These are phyloP conservation scores for Cicer judaicum DNA, from an alignment of 306 rosid genomes.

Conservation along the genomic window DNA sequence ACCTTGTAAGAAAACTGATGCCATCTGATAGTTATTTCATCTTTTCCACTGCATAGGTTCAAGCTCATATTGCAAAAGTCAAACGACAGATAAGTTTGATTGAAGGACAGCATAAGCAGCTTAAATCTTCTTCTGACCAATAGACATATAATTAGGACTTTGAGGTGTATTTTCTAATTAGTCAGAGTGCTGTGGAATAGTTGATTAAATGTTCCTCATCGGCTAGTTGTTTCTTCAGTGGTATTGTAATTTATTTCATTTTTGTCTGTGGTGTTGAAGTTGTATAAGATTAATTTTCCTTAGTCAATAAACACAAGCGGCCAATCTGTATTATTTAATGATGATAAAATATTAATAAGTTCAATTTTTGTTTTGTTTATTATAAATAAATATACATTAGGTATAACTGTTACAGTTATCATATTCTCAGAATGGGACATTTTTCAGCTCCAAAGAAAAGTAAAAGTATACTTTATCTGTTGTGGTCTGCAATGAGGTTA, in stretches of 20 bases:
- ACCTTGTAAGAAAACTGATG: slow-evolving; percentile 12
- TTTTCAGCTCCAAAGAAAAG: not conserved
- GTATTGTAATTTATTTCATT: slow-evolving; percentile 34
- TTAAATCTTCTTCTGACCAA: slow-evolving; percentile 55
- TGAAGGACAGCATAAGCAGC: slow-evolving; percentile 66
- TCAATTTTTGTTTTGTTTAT: not conserved
- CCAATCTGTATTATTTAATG: slow-evolving; percentile 39
- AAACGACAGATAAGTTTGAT: slow-evolving; percentile 59
- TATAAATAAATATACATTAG: not conserved
- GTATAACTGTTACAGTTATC: slow-evolving; percentile 17
- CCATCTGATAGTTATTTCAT: slow-evolving; percentile 34
- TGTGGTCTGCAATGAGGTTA: not conserved
- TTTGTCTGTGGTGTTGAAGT: slow-evolving; percentile 30
- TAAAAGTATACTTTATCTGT: not conserved
- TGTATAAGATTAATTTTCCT: slow-evolving; percentile 22
- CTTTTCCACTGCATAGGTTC: slow-evolving; percentile 54
- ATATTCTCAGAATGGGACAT: not conserved
- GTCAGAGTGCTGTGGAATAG: slow-evolving; percentile 23
- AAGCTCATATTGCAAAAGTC: slow-evolving; percentile 76
- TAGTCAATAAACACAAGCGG: slow-evolving; percentile 18
- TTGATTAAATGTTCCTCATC: slow-evolving; percentile 33
- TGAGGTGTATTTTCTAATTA: slow-evolving; percentile 28
- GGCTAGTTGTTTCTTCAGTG: slow-evolving; percentile 31
- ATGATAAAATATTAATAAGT: not conserved
- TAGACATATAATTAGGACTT: slow-evolving; percentile 48